Conservation (phyloP, 2,329 filamentous ascomycete genomes). For the Sporothrix globosa region DNA sequence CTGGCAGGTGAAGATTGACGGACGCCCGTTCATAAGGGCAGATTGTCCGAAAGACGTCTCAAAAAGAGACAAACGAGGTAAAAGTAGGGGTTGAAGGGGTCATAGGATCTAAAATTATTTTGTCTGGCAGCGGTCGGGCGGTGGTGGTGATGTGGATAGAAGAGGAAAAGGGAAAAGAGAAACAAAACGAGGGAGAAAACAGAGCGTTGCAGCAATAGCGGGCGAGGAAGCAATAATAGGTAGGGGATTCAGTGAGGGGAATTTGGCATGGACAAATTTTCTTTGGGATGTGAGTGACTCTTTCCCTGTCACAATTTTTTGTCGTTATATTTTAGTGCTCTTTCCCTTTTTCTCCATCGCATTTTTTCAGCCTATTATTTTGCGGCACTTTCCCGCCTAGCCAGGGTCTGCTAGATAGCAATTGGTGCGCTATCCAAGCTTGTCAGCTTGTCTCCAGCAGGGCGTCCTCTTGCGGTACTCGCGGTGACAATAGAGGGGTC, state of each 20-base stretch:
- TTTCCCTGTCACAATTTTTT: constrained; percentile 27
- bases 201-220: constrained; percentile 24
- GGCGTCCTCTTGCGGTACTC: no score
- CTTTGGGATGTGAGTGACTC: constrained; percentile 35
- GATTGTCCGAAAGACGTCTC: constrained; percentile 51
- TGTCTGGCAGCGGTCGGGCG: neutral
- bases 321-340: constrained; percentile 12
- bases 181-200: constrained; percentile 30
- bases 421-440: constrained; percentile 17
- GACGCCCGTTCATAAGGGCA: constrained; percentile 83
- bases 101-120: constrained; percentile 15
- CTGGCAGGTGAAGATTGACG: constrained; percentile 85
- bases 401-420: constrained; percentile 20
- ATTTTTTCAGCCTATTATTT: constrained; percentile 14
- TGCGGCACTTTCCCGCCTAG: constrained; percentile 19
- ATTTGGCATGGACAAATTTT: constrained; percentile 34
- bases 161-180: constrained; percentile 30
- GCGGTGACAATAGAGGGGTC: constrained; percentile 16
- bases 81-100: constrained; percentile 21
- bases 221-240: constrained; percentile 31
- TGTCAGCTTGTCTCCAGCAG: no score
- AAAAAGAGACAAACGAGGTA: constrained; percentile 38
- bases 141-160: constrained; percentile 14
- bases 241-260: constrained; percentile 5
- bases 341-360: constrained; percentile 23